phyloP scores from a whole-genome alignment of 2,329 filamentous ascomycete genomes.

The Trichoderma polysporum region DNA sequence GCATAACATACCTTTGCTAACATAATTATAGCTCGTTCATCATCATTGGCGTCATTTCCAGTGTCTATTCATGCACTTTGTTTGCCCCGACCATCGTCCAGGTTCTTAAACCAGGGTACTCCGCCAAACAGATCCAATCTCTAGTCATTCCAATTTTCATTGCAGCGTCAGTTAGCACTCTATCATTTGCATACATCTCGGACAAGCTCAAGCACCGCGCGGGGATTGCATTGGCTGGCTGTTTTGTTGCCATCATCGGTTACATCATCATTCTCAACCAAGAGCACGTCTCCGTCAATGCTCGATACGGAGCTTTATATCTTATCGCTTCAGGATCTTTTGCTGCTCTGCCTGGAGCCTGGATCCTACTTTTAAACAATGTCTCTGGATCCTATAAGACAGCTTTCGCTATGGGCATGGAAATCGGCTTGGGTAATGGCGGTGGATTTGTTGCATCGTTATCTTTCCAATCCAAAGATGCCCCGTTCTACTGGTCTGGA shows the following conservation, averaged over 20 bases:
- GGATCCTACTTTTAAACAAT: slow-evolving; percentile 13
- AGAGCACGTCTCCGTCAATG: slow-evolving; percentile 12
- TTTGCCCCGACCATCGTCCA: slow-evolving; percentile 9
- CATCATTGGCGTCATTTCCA: slow-evolving; percentile 12
- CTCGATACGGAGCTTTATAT: slow-evolving; percentile 9
- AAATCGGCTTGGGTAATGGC: slow-evolving; percentile 14
- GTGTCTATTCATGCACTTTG: slow-evolving; percentile 9
- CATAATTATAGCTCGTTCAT: neutral
- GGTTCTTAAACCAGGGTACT: slow-evolving; percentile 3
- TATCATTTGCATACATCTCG: slow-evolving; percentile 7
- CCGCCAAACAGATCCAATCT: slow-evolving; percentile 1
- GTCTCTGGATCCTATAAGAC: slow-evolving; percentile 11
- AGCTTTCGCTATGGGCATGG: slow-evolving; percentile 16
- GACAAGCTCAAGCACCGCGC: slow-evolving; percentile 14
- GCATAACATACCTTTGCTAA: neutral
- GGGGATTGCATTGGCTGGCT: neutral
- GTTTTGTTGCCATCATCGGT: slow-evolving; percentile 5
- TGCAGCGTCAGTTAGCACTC: neutral
- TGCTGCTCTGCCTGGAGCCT: slow-evolving; percentile 2
- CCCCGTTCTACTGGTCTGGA: slow-evolving; percentile 9
- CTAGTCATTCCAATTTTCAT: slow-evolving; percentile 11
- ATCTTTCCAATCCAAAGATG: neutral
- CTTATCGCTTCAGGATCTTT: slow-evolving; percentile 10
- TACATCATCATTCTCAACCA: slow-evolving; percentile 13
- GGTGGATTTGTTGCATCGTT: slow-evolving; percentile 15